These are phyloP conservation scores for Malus asiatica DNA, from an alignment of 306 rosid genomes.

Conservation along the genomic window DNA sequence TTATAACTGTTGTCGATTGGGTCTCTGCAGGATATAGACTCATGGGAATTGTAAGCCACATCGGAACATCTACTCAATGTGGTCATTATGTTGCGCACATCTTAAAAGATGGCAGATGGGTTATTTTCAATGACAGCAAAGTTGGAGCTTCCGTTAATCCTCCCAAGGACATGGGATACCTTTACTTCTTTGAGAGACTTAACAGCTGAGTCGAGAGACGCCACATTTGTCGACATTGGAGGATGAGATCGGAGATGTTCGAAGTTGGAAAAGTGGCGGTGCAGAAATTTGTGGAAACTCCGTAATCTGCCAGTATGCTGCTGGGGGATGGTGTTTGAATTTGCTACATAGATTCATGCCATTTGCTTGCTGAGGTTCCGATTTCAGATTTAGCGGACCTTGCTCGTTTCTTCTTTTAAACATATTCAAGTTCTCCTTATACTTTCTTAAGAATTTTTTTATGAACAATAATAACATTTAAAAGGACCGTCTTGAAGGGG, in stretches of 20 bases:
- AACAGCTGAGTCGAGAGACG: slow-evolving; percentile 23
- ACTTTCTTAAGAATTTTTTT: neutral
- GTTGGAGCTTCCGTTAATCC: slow-evolving; percentile 89
- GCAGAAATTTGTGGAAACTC: neutral
- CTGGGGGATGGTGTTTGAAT: neutral
- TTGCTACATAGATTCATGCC: neutral
- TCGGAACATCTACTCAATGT: slow-evolving; percentile 85
- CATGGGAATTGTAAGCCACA: slow-evolving; percentile 84
- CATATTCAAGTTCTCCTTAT: neutral
- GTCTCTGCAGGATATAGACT: slow-evolving; percentile 67
- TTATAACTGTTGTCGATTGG: neutral
- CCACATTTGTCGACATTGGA: neutral
- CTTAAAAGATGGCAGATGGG: slow-evolving; percentile 88
- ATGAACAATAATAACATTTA: neutral
- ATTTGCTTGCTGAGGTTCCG: neutral
- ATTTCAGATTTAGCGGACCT: neutral
- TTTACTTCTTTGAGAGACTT: slow-evolving; percentile 84
- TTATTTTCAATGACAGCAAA: slow-evolving; percentile 78
- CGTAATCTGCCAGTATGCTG: neutral
- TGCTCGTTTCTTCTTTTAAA: neutral
- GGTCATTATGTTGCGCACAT: slow-evolving; percentile 97
- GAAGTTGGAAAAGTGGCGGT: neutral
- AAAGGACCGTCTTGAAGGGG: neutral
- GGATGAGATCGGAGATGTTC: neutral
- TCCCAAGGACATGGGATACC: slow-evolving; percentile 97